phyloP scores from a whole-genome alignment of 495 filamentous ascomycete species.

The Penicillium ucsense region DNA sequence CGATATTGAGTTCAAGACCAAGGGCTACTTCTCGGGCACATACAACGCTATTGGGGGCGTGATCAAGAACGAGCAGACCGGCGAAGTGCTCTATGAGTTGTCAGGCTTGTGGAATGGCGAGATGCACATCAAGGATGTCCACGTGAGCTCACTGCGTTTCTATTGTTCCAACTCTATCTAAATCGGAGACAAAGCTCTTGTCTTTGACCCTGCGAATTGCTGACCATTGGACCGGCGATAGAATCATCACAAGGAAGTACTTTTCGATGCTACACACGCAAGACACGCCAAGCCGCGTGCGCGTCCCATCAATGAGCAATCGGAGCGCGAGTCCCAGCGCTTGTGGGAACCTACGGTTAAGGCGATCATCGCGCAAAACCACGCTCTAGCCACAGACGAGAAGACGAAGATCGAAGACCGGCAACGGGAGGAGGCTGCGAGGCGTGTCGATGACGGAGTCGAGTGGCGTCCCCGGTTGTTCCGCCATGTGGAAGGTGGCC shows the following conservation, averaged over 20 bases:
- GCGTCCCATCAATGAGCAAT: constrained; percentile 76
- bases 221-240: constrained; percentile 21
- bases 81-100: constrained; percentile 78
- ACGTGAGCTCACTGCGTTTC: constrained; percentile 40
- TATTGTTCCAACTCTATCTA: no score
- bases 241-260: constrained; percentile 78
- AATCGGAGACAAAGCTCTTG: neutral
- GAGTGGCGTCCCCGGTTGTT: constrained; percentile 90
- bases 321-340: constrained; percentile 79
- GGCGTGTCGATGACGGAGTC: constrained; percentile 66
- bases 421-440: constrained; percentile 81
- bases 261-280: constrained; percentile 77
- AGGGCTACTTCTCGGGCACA: constrained; percentile 92
- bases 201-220: neutral
- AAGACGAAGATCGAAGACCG: constrained; percentile 90
- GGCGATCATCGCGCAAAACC: constrained; percentile 74
- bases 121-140: constrained; percentile 78
- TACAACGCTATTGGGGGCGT: constrained; percentile 93
- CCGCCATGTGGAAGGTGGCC: constrained; percentile 60
- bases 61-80: constrained; percentile 83
- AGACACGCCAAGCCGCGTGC: constrained; percentile 66
- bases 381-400: constrained; percentile 84
- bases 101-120: constrained; percentile 90
- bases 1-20: constrained; percentile 97
- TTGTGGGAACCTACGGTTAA: constrained; percentile 74